Conservation (phyloP, 176 grass and related monocot species). For the Eremochloa ophiuroides region DNA sequence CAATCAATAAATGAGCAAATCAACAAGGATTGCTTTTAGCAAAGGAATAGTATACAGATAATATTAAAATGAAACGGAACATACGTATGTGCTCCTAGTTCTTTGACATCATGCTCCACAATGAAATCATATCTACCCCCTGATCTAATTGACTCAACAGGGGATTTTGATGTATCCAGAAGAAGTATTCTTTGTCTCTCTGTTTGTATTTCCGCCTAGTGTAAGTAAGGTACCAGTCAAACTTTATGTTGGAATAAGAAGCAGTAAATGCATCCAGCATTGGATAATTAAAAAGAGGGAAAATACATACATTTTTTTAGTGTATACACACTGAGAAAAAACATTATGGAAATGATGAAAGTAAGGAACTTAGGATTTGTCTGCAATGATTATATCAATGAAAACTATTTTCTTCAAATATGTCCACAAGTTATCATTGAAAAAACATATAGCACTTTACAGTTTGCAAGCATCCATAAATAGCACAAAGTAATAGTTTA, state of each 20-base stretch:
- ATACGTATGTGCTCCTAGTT: constrained; percentile 90
- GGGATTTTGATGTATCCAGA: constrained; percentile 85
- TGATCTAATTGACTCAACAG: constrained; percentile 90
- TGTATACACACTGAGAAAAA: not conserved
- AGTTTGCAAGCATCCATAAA: not conserved
- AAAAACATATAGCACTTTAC: not conserved
- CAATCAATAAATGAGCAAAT: constrained; percentile 30
- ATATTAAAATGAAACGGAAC: constrained; percentile 23
- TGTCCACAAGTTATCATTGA: not conserved
- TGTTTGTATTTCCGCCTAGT: constrained; percentile 95
- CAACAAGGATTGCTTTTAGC: constrained; percentile 4
- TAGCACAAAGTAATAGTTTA: not conserved
- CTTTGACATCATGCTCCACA: constrained; percentile 99
- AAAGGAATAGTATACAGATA: not conserved
- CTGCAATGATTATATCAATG: not conserved
- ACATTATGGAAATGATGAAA: not conserved
- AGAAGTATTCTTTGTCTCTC: constrained; percentile 87
- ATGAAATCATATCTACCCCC: constrained; percentile 98
- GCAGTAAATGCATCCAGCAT: not conserved
- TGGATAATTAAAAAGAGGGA: not conserved
- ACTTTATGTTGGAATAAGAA: constrained; percentile 20
- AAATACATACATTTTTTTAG: not conserved
- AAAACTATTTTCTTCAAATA: not conserved
- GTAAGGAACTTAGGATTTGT: not conserved
- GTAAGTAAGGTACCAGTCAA: constrained; percentile 20